These are phyloP conservation scores for Xylariomycetidae sp. DNA, from an alignment of 2,329 filamentous ascomycete genomes.

Conservation along the genomic window DNA sequence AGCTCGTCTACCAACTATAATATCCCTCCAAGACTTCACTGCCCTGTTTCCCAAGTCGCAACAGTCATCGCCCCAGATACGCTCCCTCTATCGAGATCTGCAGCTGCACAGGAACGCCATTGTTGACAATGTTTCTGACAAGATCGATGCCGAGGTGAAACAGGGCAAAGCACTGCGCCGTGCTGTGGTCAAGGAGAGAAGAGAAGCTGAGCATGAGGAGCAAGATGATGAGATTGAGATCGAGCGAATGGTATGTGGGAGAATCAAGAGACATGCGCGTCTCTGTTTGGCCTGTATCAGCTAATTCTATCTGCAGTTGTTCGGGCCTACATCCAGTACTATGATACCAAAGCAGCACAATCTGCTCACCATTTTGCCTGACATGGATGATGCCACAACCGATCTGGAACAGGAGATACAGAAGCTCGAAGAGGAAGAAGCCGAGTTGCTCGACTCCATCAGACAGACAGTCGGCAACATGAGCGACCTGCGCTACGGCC, in stretches of 20 bases:
- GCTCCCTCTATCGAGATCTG: constrained; percentile 71
- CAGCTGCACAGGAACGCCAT: constrained; percentile 67
- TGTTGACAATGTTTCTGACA: constrained; percentile 61
- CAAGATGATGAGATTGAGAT: constrained; percentile 61
- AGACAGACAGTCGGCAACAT: constrained; percentile 64
- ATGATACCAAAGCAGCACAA: constrained; percentile 52
- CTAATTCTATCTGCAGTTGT: constrained; percentile 44
- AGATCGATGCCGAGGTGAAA: constrained; percentile 61
- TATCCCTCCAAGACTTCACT: constrained; percentile 71
- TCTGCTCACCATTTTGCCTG: constrained; percentile 59
- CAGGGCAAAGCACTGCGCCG: constrained; percentile 54
- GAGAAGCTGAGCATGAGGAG: constrained; percentile 49
- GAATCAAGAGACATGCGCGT: not conserved
- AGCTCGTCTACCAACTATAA: constrained; percentile 66
- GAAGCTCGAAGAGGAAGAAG: constrained; percentile 61
- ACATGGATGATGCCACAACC: constrained; percentile 62
- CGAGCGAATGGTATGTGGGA: constrained; percentile 47
- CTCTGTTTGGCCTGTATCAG: not conserved
- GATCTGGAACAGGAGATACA: constrained; percentile 66
- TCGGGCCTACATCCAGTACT: constrained; percentile 43
- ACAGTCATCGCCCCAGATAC: constrained; percentile 62
- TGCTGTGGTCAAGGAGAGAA: constrained; percentile 50
- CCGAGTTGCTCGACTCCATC: constrained; percentile 54
- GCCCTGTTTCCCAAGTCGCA: constrained; percentile 68
- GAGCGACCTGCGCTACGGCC: constrained; percentile 80